Conservation (phyloP, 495 filamentous ascomycete species). For the Cenococcum geophilum region DNA sequence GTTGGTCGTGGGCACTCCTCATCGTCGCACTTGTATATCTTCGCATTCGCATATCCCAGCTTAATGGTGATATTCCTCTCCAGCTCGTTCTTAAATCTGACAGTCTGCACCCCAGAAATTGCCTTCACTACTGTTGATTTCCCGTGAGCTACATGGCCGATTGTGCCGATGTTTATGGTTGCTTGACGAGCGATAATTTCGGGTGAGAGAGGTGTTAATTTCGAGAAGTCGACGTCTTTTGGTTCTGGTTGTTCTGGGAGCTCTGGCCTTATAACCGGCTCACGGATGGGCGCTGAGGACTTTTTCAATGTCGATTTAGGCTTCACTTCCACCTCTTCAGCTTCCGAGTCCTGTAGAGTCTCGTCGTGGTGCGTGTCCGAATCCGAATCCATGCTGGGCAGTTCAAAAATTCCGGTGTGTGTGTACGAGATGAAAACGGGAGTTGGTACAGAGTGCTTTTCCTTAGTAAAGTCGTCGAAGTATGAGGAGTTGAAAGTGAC, state of each 20-base stretch:
- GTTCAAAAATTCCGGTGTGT: neutral
- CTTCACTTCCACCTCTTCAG: slow-evolving; percentile 42
- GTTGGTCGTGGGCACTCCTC: slow-evolving; percentile 81
- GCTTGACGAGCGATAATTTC: slow-evolving; percentile 97
- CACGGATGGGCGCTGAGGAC: slow-evolving; percentile 45
- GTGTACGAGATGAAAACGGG: neutral
- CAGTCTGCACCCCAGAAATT: slow-evolving; percentile 96
- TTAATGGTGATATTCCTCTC: slow-evolving; percentile 99
- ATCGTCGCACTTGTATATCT: slow-evolving; percentile 98
- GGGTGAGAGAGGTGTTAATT: slow-evolving; percentile 76
- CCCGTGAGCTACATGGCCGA: slow-evolving; percentile 97
- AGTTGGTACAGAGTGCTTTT: neutral
- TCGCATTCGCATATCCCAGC: slow-evolving; percentile 97
- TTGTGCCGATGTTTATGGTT: slow-evolving; percentile 98
- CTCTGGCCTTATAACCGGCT: slow-evolving; percentile 61
- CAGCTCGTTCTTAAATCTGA: slow-evolving; percentile 98
- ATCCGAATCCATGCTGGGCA: slow-evolving; percentile 31
- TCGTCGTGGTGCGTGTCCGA: slow-evolving; percentile 35
- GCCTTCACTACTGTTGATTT: slow-evolving; percentile 99
- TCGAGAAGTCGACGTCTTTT: slow-evolving; percentile 69
- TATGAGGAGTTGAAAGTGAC: slow-evolving; percentile 11
- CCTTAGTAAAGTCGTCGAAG: neutral
- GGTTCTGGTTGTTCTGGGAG: slow-evolving; percentile 72
- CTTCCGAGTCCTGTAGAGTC: slow-evolving; percentile 30
- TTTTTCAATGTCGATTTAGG: slow-evolving; percentile 66